Evolutionary conservation across 2,329 filamentous ascomycete genomes (phyloP), one percentile per base, ranked within the genome.

Genomic region (Bertia moriformis): DNA sequence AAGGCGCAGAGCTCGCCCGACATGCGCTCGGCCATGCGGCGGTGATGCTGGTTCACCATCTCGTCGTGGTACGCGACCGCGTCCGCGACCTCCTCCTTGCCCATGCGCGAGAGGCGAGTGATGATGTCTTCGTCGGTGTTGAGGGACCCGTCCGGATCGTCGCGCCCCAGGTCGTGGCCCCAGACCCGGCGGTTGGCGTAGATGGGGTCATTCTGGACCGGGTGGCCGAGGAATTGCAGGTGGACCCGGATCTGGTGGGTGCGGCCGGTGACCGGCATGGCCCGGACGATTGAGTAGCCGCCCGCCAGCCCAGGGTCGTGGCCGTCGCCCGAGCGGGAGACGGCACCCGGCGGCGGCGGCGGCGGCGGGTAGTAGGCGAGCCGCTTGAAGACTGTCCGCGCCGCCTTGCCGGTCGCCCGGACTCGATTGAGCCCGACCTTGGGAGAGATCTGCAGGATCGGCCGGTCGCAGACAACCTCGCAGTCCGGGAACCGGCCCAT

Each of bases 231-330:
- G 56, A 85, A 93, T 54, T 98, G 91, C 14, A 98, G 69, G 52
- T 98, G 91, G n/a, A 98, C 91, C 22, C 91, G 78, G 38, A 98
- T 72, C 57, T 98, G 91, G 53, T 98, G 91, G 12, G 91, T 98
- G 38, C 91, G 75, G 1, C 91, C 91, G 0, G 91, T 98, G 19
- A 96, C 73, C 0, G 91, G 91, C 42, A 93, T 71, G 55, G 89
- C 96, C 48, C 91, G 82, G 14, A 98, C 88, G 46, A 98, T 86
- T 18, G 87, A 94, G 60, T 96, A 96, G 24, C 88, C 88, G 49
- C 80, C 70, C 52, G 73, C 73, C 38, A 47, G 51, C 14, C 45
- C 46, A 42, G 53, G 49, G 39, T 54, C 47, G 7, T 51, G 46
- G 5, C 43, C 42, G 12, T 43, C 44, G 15, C 36, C 29, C 18